Conservation (phyloP, 495 filamentous ascomycete genomes). For the Hypoxylon lenormandii region DNA sequence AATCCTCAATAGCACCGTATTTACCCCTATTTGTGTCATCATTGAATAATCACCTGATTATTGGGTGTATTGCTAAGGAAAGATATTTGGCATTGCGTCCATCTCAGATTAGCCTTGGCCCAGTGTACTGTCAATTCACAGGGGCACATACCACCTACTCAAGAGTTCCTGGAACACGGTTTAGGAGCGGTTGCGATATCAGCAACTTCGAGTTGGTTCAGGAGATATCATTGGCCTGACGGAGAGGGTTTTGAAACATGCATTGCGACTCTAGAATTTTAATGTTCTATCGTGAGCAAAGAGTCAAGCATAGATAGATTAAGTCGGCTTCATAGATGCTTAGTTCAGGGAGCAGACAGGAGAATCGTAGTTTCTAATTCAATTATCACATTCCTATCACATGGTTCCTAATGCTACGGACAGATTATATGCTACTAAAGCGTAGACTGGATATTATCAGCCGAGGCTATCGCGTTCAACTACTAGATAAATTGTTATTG, state of each 20-base stretch:
- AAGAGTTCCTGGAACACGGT: slow-evolving; percentile 1
- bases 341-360: slow-evolving; percentile 24
- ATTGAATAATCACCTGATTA: slow-evolving; percentile 47
- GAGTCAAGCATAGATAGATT: slow-evolving; percentile 27
- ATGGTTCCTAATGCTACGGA: background rate
- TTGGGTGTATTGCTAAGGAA: slow-evolving; percentile 28
- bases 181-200: slow-evolving; percentile 21
- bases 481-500: no score
- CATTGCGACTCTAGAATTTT: background rate
- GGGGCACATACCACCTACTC: background rate
- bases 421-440: no score
- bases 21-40: slow-evolving; percentile 23
- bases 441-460: no score
- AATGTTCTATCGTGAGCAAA: slow-evolving; percentile 14
- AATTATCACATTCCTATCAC: background rate
- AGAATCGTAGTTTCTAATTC: slow-evolving; percentile 4
- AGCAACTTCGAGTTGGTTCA: slow-evolving; percentile 29
- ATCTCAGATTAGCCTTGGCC: slow-evolving; percentile 26
- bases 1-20: background rate
- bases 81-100: background rate
- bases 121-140: slow-evolving; percentile 6
- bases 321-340: slow-evolving; percentile 25
- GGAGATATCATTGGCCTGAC: slow-evolving; percentile 24
- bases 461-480: no score
- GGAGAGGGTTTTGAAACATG: slow-evolving; percentile 8